Evolutionary conservation across 495 filamentous ascomycete species (phyloP), one percentile per base, ranked within the genome.

Genomic region (Lophium mytilinum): DNA sequence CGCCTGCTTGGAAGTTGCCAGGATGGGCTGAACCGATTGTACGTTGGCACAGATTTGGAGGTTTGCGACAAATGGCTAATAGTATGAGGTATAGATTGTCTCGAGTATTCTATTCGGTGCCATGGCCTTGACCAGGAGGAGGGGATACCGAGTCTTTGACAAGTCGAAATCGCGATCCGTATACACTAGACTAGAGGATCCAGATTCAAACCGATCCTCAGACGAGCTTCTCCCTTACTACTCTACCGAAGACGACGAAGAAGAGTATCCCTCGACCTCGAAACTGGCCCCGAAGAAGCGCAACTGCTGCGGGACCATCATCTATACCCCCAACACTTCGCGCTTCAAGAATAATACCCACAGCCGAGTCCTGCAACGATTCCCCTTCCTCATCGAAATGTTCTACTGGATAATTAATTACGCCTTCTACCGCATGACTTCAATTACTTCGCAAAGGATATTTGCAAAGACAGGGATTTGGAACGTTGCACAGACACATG

Each of bases 401-500:
- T 56, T 68, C 50, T 68, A 66, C 49, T 68, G 65, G 65, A 56
- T 63, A n/a, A 69, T 82, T 34, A 86, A 83, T 47, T 86, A 84
- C 65, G 78, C 78, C 60, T 81, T 87, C 69, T 84, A 86, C 68
- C 73, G 74, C 46, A 63, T 75, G 43, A 83, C 85, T 35, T 81
- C 83, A 52, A 71, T 83, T 48, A 70, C 80, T n/a, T 76, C 84
- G 14, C 75, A 82, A 56, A 67, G 72, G 12, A 73, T 79, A 37
- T 81, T 83, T 71, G 78, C 70, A 43, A 75, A 80, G 46, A 65
- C 63, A n/a, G 76, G 73, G 40, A 83, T 89, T 24, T 86, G 86
- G 69, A 78, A 84, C 59, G 74, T 83, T 14, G 86, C 86, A 6
- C 77, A 87, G 66, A 70, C 72, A 21, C 84, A 89, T 61, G 84